Conservation (phyloP, 1,139 yeast species). For the Yamadazyma buinensis region DNA sequence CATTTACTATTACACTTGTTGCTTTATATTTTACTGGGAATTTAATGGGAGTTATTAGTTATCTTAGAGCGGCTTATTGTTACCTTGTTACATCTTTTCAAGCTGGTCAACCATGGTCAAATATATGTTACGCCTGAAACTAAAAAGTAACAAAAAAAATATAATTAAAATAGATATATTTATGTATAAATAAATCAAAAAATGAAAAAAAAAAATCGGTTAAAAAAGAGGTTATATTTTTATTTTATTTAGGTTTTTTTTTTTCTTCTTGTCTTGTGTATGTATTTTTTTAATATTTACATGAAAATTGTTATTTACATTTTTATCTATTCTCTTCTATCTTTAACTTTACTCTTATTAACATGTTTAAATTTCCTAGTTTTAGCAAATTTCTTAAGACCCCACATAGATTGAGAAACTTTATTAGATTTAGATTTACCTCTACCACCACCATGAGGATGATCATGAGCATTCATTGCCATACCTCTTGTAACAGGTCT, state of each 20-base stretch:
- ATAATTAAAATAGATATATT: too few relatives aligned
- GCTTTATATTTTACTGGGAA: conserved; percentile 18
- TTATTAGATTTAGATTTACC: conserved; percentile 98
- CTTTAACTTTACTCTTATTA: conserved; percentile 81
- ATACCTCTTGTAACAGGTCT: conserved; percentile 98
- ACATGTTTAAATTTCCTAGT: conserved; percentile 87
- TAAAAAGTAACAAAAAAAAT: too few relatives aligned
- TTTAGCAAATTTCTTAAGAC: conserved; percentile 90
- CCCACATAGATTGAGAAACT: conserved; percentile 95
- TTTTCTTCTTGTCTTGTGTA: too few relatives aligned
- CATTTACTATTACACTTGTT: conserved; percentile 6
- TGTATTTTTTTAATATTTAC: conserved; percentile 4
- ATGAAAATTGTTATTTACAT: conserved; percentile 10
- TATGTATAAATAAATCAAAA: too few relatives aligned
- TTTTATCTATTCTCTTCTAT: conserved; percentile 52
- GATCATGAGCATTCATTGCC: conserved; percentile 97
- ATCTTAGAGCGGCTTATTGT: conserved; percentile 15
- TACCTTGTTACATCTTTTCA: conserved; percentile 10
- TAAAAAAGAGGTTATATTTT: too few relatives aligned
- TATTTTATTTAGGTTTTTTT: too few relatives aligned
- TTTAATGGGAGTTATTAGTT: conserved; percentile 8
- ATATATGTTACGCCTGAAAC: too few relatives aligned
- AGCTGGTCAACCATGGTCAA: conserved; percentile 4
- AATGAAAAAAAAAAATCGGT: too few relatives aligned
- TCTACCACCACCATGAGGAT: conserved; percentile 99